Conservation (phyloP, 495 filamentous ascomycete genomes). For the Copromyces sp. region DNA sequence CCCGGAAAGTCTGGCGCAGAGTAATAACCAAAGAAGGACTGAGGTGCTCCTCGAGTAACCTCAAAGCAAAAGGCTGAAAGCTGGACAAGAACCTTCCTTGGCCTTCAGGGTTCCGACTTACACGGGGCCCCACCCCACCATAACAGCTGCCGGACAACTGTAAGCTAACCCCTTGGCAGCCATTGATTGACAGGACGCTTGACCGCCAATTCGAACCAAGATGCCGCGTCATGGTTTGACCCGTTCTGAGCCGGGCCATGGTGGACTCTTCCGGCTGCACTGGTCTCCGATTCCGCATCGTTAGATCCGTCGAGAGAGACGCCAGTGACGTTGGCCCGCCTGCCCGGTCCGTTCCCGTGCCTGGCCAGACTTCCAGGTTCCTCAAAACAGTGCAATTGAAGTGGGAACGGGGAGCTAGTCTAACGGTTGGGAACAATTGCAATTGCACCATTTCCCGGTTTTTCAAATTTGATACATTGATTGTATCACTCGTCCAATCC, state of each 20-base stretch:
- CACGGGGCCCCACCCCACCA: background rate
- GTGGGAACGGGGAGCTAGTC: background rate
- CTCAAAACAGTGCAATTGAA: background rate
- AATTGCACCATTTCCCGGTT: background rate
- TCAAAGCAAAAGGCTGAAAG: background rate
- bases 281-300: background rate
- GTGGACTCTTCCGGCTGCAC: background rate
- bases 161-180: background rate
- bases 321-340: background rate
- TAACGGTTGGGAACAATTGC: background rate
- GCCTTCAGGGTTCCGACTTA: background rate
- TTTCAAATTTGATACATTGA: background rate
- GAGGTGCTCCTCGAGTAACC: too few relatives aligned
- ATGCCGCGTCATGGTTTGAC: background rate
- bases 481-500: background rate
- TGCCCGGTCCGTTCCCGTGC: background rate
- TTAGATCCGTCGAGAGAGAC: background rate
- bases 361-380: background rate
- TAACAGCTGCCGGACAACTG: background rate
- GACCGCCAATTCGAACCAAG: background rate
- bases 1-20: background rate
- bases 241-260: background rate
- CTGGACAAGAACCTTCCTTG: background rate
- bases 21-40: background rate
- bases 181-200: background rate